These are phyloP conservation scores for Mrakia frigida DNA, from an alignment of 768 basidiomycete species.

Conservation along the genomic window DNA sequence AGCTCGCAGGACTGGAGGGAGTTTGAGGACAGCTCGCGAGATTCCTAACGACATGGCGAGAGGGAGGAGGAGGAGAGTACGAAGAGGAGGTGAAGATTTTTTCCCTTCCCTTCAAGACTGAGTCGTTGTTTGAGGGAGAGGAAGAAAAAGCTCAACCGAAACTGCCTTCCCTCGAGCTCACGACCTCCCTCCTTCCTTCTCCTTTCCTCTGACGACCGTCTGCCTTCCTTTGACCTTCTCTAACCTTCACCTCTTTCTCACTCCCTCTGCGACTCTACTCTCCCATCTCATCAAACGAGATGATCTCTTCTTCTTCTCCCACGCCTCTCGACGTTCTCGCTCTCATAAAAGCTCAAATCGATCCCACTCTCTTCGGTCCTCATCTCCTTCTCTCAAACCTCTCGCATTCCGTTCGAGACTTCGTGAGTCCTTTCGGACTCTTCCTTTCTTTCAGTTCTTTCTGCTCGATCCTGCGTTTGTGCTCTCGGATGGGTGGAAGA, in stretches of 20 bases:
- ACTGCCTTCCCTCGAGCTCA: not conserved
- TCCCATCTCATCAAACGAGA: not conserved
- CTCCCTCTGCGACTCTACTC: no score
- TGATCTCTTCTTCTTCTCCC: not conserved
- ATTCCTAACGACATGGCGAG: slow-evolving; percentile 2
- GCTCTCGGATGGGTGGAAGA: not conserved
- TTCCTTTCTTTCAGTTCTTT: not conserved
- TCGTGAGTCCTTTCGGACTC: not conserved
- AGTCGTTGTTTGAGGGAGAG: no score
- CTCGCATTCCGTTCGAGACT: not conserved
- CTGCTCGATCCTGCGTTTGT: no score
- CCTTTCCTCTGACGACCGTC: no score
- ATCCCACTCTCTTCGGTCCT: not conserved
- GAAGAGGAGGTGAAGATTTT: no score
- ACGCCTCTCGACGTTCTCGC: not conserved
- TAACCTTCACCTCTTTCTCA: not conserved
- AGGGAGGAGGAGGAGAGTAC: not conserved
- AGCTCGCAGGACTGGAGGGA: slow-evolving; percentile 1
- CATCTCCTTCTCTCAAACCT: slow-evolving; percentile 4
- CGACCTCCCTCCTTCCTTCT: not conserved
- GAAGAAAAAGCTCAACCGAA: no score
- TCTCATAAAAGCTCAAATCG: not conserved
- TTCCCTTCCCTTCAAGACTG: no score
- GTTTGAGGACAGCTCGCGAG: not conserved
- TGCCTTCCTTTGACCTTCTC: no score